These are phyloP conservation scores for Solanum commersonii DNA, from an alignment of 257 asterid genomes.

Conservation along the genomic window DNA sequence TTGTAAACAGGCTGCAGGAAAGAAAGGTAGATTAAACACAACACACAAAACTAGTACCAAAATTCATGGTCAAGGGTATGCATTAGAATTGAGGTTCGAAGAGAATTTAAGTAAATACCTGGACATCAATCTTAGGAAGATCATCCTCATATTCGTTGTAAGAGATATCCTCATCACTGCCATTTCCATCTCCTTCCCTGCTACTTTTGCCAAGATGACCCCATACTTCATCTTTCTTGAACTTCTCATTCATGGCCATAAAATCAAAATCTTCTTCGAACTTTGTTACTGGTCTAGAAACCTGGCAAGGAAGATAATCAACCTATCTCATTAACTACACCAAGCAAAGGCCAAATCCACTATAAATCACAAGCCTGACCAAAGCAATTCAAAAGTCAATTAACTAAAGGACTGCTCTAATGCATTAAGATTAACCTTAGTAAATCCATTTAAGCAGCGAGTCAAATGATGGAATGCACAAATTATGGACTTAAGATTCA, in stretches of 20 bases:
- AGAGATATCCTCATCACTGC: slow-evolving; percentile 42
- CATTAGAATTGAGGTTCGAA: background rate
- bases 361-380: background rate
- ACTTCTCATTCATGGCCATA: slow-evolving; percentile 94
- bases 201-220: slow-evolving; percentile 90
- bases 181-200: slow-evolving; percentile 47
- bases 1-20: slow-evolving; percentile 62
- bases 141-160: slow-evolving; percentile 47
- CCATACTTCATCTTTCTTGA: slow-evolving; percentile 96
- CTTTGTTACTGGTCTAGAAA: slow-evolving; percentile 48
- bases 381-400: background rate
- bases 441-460: background rate
- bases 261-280: slow-evolving; percentile 94
- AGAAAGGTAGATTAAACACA: background rate
- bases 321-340: background rate
- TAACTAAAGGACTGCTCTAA: background rate
- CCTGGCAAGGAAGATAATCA: slow-evolving; percentile 20
- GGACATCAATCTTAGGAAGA: slow-evolving; percentile 44
- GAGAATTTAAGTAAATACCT: slow-evolving; percentile 26
- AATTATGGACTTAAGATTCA: background rate
- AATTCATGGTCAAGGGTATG: background rate
- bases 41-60: background rate
- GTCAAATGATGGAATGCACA: background rate
- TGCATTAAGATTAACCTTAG: background rate
- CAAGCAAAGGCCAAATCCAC: background rate